phyloP scores from a whole-genome alignment of 768 basidiomycete species.

The Strobilomyces confusus region DNA sequence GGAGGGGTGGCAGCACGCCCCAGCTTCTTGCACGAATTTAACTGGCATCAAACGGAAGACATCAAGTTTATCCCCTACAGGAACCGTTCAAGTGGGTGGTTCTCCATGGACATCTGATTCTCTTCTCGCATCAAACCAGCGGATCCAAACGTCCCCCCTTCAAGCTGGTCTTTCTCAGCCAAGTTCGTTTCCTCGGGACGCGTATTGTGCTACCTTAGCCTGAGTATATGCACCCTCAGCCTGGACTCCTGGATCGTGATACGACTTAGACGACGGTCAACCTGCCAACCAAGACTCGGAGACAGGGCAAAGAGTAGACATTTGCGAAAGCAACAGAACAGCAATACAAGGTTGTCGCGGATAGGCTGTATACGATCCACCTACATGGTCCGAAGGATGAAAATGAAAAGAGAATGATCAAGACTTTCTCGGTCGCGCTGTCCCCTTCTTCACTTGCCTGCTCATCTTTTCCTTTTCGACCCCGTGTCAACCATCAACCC shows the following conservation, averaged over 20 bases:
- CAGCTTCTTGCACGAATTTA: constrained; percentile 99
- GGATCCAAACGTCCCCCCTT: no score
- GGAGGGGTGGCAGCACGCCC: constrained; percentile 97
- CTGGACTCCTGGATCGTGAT: no score
- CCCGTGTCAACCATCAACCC: neutral
- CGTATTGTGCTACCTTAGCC: no score
- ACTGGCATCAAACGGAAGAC: no score
- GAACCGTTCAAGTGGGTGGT: no score
- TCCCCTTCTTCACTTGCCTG: constrained; percentile 22
- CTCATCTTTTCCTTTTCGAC: constrained; percentile 30
- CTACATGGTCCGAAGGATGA: neutral
- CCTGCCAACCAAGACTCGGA: neutral
- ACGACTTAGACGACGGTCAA: neutral
- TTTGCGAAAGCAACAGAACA: constrained; percentile 8
- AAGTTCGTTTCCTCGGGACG: neutral
- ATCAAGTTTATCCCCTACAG: no score
- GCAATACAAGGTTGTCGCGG: constrained; percentile 11
- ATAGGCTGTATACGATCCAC: constrained; percentile 10
- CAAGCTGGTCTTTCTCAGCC: no score
- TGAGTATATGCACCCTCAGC: no score
- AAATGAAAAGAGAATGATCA: constrained; percentile 9
- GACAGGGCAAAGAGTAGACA: constrained; percentile 5
- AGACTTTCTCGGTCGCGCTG: constrained; percentile 22
- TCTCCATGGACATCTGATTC: no score
- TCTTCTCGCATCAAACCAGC: no score